Base-by-base conservation (phyloP, 2,329 filamentous ascomycete genomes). In the Metarhizium anisopliae region DNA sequence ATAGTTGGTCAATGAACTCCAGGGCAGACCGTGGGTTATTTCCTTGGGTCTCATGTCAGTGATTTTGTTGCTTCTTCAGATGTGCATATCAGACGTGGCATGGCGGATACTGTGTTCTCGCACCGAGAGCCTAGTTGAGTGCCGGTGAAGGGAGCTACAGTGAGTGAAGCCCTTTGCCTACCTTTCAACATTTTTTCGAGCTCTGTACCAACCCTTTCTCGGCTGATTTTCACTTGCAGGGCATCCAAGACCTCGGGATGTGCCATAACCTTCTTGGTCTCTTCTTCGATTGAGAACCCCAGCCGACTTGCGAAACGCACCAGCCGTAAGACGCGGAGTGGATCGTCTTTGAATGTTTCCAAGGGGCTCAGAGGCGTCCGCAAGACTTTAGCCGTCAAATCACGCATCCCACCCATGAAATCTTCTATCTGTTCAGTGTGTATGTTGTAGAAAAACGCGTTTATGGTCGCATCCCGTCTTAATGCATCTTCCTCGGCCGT, bases 381-480 rank as follows among this genome's bases (percentile, higher is more conserved):
- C 60, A 99, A 91, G 52, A 92, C 74, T 58, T 82, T 81, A 2
- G 77, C 74, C 38, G 78, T 69, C 82, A 97, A 83, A 66, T 97
- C 93, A 7, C 80, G 67, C 40, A 95, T 74, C 0, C 94, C 93
- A 7, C 81, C 80, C 0, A 90, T 95, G 59, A 95, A 87, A 68
- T 99, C 94, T 69, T 97, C 93, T 40, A 97, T 81, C 57, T 79
- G 64, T 38, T 83, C 80, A 1, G 86, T 90, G 65, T 92, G 85
- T 43, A 99, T 75, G 64, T 97, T 97, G 76, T 94, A 97, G 73
- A 97, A 97, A 59, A 99, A 82, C 29, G 94, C 90, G 68, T 99
- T 99, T 59, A 97, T 85, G 0, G 91, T 96, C 25, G 93, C 92
- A 75, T 99, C 93, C 51, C 93, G 84, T 25, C 93, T 85, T 61